Conservation (phyloP, 345 rosid genomes). For the Eucalyptus polyanthemos region DNA sequence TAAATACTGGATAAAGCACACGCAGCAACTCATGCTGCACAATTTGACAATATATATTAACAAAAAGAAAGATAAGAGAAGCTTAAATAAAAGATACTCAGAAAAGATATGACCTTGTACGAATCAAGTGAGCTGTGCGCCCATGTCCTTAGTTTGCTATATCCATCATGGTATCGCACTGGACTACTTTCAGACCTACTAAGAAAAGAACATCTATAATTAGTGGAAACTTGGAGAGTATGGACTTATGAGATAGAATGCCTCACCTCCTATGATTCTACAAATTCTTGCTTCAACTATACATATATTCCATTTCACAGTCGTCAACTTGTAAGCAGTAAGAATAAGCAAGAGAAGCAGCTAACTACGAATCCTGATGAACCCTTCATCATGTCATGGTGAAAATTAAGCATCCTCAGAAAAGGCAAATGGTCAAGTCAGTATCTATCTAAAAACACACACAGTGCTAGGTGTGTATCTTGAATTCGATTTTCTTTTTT, state of each 20-base stretch:
- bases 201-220: background rate
- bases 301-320: background rate
- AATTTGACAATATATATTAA: background rate
- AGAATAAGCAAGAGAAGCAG: background rate
- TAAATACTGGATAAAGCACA: conserved; percentile 91
- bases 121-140: conserved; percentile 69
- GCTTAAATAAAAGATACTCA: background rate
- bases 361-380: background rate
- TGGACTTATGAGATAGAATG: background rate
- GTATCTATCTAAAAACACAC: background rate
- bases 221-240: background rate
- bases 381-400: background rate
- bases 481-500: background rate
- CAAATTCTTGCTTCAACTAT: background rate
- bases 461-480: background rate
- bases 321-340: background rate
- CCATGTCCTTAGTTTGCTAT: conserved; percentile 84
- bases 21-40: conserved; percentile 92
- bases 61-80: background rate
- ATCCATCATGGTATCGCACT: conserved; percentile 51
- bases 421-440: background rate
- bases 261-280: background rate
- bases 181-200: conserved; percentile 59
- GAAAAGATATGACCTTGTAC: conserved; percentile 47
- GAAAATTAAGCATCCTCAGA: background rate